Evolutionary conservation across 805 yeast species (phyloP), one percentile per base, ranked within the genome.

Genomic region (Candida sonorensis): DNA sequence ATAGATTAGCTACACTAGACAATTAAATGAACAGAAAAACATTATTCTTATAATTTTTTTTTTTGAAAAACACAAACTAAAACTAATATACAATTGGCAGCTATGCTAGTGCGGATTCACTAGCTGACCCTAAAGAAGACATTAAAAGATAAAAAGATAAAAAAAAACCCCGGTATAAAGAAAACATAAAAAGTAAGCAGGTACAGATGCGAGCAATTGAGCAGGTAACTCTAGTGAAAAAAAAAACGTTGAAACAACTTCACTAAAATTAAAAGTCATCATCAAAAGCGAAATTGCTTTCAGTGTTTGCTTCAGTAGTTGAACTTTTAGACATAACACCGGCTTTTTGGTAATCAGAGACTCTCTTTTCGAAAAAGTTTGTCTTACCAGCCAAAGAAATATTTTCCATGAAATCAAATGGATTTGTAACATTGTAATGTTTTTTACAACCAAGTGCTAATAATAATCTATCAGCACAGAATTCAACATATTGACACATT

Each of bases 391-490:
- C 94, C 50, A 90, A 76, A 7, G 97, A 90, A 54, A 90, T 90
- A 71, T 92, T 90, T 71, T 90, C 98, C 98, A 90, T 90, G 59
- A 90, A 90, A 64, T 90, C 98, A 60, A 90, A 90, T 61, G 98
- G 98, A 62, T 90, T 90, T 43, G 84, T 69, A 39, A 72, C 90
- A 51, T 86, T 84, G 77, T 75, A 90, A 45, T 72, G 72, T 69
- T 88, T 88, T 66, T 81, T 69, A 72, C 86, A 85, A 46, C 98
- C 98, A 46, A 90, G 73, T 5, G 97, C 77, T 35, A 88, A 77
- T 41, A 90, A 73, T 55, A 90, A 72, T 69, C 98, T 82, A 67
- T 90, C 98, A 50, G 98, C 98, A 46, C 81, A 88, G 58, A 90
- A 90, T 68, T 92, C 96, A 53, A 90, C 95, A 67, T 90, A 90